Evolutionary conservation across 768 basidiomycete genomes (phyloP).

Genomic region (Tylopilus vinaceipallidus): DNA sequence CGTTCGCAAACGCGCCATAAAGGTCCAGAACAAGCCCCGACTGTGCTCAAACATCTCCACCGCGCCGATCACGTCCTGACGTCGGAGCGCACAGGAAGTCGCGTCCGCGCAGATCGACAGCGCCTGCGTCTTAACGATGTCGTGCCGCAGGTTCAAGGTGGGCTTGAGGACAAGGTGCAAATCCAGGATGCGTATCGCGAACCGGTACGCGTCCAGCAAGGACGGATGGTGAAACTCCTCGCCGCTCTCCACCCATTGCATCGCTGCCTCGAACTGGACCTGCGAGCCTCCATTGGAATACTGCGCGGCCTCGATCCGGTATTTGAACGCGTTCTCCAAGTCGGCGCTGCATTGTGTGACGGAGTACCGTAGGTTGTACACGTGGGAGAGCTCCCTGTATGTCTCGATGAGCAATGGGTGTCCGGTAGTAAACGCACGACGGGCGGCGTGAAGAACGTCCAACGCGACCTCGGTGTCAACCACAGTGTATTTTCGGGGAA

Average conservation of each 20-base stretch:
- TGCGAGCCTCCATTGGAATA: slow-evolving; percentile 18
- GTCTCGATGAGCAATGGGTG: slow-evolving; percentile 12
- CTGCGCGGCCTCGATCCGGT: slow-evolving; percentile 17
- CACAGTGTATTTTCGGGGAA: slow-evolving; percentile 1
- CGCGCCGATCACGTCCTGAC: slow-evolving; percentile 19
- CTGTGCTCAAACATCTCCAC: slow-evolving; percentile 38
- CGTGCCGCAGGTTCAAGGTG: slow-evolving; percentile 12
- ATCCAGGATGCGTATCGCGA: slow-evolving; percentile 18
- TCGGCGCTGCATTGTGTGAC: slow-evolving; percentile 11
- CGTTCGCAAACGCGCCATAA: slow-evolving; percentile 22
- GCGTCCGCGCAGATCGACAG: slow-evolving; percentile 24
- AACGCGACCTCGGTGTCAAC: slow-evolving; percentile 19
- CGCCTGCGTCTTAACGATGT: slow-evolving; percentile 12
- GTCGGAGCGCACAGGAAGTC: slow-evolving; percentile 25
- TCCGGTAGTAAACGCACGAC: slow-evolving; percentile 1
- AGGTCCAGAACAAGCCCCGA: slow-evolving; percentile 25
- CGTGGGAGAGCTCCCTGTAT: slow-evolving; percentile 11
- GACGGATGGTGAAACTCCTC: slow-evolving; percentile 20
- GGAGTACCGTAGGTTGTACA: slow-evolving; percentile 9
- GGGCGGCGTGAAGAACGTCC: slow-evolving; percentile 14
- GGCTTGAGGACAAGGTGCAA: slow-evolving; percentile 17
- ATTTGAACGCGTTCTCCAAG: slow-evolving; percentile 23
- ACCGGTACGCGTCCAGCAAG: slow-evolving; percentile 15
- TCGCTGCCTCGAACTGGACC: slow-evolving; percentile 15
- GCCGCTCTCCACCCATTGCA: slow-evolving; percentile 22